A percentile compares a stretch with the other conserved stretches of the same genome.
phyloP scores from a whole-genome alignment of 2,329 filamentous ascomycete genomes.

The Lecanosticta acicola region DNA sequence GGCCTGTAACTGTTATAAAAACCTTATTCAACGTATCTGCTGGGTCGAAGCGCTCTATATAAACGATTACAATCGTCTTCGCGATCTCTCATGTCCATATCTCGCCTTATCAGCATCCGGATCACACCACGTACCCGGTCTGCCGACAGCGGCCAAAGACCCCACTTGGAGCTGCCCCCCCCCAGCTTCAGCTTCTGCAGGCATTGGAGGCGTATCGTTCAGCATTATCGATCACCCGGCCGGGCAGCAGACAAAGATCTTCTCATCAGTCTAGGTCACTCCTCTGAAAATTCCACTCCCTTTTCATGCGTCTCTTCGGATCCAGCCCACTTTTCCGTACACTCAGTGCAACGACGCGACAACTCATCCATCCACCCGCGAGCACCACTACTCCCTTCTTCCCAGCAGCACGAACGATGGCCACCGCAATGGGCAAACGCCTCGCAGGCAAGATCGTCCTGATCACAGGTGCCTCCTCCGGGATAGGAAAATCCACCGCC shows the following conservation, averaged over 20 bases:
- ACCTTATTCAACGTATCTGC: too few relatives aligned
- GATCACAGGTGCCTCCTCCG: conserved; percentile 86
- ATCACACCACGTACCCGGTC: background rate
- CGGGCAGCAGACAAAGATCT: background rate
- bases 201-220: conserved; percentile 5
- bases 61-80: too few relatives aligned
- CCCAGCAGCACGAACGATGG: conserved; percentile 7
- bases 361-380: conserved; percentile 2
- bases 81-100: too few relatives aligned
- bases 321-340: conserved; percentile 1
- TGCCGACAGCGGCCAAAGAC: background rate
- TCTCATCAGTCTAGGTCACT: background rate
- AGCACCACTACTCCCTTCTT: conserved; percentile 1
- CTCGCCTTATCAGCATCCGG: too few relatives aligned
- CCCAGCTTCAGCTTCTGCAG: background rate
- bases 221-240: conserved; percentile 7
- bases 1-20: too few relatives aligned
- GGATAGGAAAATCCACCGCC: conserved; percentile 79
- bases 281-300: too few relatives aligned
- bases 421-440: conserved; percentile 48
- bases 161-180: background rate
- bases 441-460: conserved; percentile 89
- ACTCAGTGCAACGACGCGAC: background rate
- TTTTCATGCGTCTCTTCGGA: conserved; percentile 7
- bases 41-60: too few relatives aligned